phyloP scores from a whole-genome alignment of 2,329 filamentous ascomycete genomes.

The Penicillium sp. region DNA sequence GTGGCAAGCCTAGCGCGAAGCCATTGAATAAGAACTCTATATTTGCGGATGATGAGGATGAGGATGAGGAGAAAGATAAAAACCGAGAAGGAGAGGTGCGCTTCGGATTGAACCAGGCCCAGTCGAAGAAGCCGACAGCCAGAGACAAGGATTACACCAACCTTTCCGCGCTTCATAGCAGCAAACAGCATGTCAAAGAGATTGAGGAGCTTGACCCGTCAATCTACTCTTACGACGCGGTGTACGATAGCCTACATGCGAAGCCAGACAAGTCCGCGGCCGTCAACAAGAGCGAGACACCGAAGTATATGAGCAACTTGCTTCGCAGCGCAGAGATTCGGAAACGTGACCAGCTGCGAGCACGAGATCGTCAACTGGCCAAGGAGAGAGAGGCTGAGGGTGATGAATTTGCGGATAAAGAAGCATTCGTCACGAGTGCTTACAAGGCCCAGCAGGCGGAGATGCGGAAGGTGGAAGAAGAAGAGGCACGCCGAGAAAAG shows the following conservation, averaged over 20 bases:
- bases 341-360: slow-evolving; percentile 59
- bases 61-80: slow-evolving; percentile 22
- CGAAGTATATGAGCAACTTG: slow-evolving; percentile 58
- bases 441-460: slow-evolving; percentile 63
- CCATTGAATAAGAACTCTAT: slow-evolving; percentile 34
- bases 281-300: slow-evolving; percentile 29
- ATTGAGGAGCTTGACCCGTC: slow-evolving; percentile 44
- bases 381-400: slow-evolving; percentile 60
- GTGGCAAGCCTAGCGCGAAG: slow-evolving; percentile 27
- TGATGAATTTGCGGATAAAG: slow-evolving; percentile 62
- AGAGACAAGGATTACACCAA: slow-evolving; percentile 38
- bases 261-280: slow-evolving; percentile 29
- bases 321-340: slow-evolving; percentile 56
- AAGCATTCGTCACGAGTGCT: slow-evolving; percentile 61
- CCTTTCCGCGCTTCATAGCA: slow-evolving; percentile 44
- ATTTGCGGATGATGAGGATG: slow-evolving; percentile 36
- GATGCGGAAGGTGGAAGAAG: slow-evolving; percentile 52
- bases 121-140: slow-evolving; percentile 12
- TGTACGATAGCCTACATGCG: slow-evolving; percentile 47
- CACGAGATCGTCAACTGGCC: slow-evolving; percentile 56
- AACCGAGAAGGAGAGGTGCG: slow-evolving; percentile 16
- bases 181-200: slow-evolving; percentile 41
- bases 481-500: slow-evolving; percentile 51
- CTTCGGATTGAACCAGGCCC: slow-evolving; percentile 24
- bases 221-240: slow-evolving; percentile 48